phyloP scores from a whole-genome alignment of 805 yeast species.

The Candida caryicola region DNA sequence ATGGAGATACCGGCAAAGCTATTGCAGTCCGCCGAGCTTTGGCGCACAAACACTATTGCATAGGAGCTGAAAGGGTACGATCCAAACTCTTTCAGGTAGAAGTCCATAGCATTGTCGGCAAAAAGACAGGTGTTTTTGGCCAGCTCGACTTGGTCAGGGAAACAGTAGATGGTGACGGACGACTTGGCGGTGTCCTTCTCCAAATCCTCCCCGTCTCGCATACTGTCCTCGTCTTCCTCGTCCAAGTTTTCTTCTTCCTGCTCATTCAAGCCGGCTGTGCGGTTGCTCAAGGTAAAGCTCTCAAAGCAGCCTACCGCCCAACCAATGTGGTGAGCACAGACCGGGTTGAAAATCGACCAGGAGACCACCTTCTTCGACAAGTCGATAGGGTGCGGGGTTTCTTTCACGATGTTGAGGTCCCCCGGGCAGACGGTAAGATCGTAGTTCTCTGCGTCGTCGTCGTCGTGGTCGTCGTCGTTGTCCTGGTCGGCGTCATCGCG shows the following conservation, averaged over 20 bases:
- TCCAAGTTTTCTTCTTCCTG: slow-evolving; percentile 33
- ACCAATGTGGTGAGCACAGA: slow-evolving; percentile 91
- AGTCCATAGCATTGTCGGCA: slow-evolving; percentile 76
- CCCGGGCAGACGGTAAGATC: slow-evolving; percentile 70
- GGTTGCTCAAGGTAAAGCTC: slow-evolving; percentile 51
- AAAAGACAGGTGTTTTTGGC: slow-evolving; percentile 74
- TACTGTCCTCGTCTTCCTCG: slow-evolving; percentile 7
- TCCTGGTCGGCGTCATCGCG: slow-evolving; percentile 12
- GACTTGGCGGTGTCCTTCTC: slow-evolving; percentile 31
- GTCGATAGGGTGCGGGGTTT: slow-evolving; percentile 74
- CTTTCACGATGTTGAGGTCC: slow-evolving; percentile 63
- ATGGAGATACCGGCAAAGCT: slow-evolving; percentile 76
- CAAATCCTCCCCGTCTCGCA: slow-evolving; percentile 17
- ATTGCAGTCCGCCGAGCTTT: slow-evolving; percentile 43
- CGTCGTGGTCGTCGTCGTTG: slow-evolving; percentile 41
- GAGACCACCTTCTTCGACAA: slow-evolving; percentile 68
- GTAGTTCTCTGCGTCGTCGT: slow-evolving; percentile 43
- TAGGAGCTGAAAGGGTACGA: slow-evolving; percentile 88
- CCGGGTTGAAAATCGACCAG: slow-evolving; percentile 76
- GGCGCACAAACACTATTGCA: slow-evolving; percentile 69
- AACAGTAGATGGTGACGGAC: slow-evolving; percentile 55
- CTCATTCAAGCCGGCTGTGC: slow-evolving; percentile 24
- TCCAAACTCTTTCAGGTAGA: slow-evolving; percentile 82
- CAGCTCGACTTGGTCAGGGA: slow-evolving; percentile 55
- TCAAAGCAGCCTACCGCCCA: slow-evolving; percentile 92